phyloP scores from a whole-genome alignment of 2,329 filamentous ascomycete species.

The Calonectria hawksworthii region DNA sequence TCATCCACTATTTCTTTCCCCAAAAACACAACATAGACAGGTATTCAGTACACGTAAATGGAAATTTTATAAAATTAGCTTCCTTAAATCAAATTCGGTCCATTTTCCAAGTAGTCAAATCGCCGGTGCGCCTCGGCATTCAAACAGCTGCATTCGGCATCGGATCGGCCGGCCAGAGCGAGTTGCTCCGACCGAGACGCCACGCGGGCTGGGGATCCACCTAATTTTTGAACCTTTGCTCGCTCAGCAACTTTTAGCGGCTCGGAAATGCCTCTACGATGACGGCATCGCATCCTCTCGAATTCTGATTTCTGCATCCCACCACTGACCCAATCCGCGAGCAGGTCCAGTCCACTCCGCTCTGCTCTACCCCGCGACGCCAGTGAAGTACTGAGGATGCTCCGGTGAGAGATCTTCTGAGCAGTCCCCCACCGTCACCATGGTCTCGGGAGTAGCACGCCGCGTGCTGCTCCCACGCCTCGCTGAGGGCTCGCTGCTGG shows the following conservation, averaged over 20 bases:
- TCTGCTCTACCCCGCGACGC: slow-evolving; percentile 28
- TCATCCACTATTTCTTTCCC: not conserved
- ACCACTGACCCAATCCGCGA: slow-evolving; percentile 23
- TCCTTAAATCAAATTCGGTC: not conserved
- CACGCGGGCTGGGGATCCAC: slow-evolving; percentile 39
- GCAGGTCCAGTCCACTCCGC: slow-evolving; percentile 10
- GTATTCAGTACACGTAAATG: not conserved
- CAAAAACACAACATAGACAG: not conserved
- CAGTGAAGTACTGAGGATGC: slow-evolving; percentile 48
- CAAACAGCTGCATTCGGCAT: slow-evolving; percentile 24
- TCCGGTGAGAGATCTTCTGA: slow-evolving; percentile 41
- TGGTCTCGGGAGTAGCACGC: slow-evolving; percentile 65
- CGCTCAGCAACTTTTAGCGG: slow-evolving; percentile 43
- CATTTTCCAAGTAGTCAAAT: not conserved
- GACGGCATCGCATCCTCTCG: slow-evolving; percentile 49
- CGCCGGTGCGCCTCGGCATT: slow-evolving; percentile 16
- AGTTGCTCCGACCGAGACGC: slow-evolving; percentile 42
- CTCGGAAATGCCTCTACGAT: slow-evolving; percentile 52
- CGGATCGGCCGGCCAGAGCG: slow-evolving; percentile 36
- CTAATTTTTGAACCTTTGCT: slow-evolving; percentile 37
- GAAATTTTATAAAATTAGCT: not conserved
- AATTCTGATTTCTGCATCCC: slow-evolving; percentile 38
- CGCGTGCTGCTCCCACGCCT: slow-evolving; percentile 64
- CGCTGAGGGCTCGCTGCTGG: slow-evolving; percentile 49
- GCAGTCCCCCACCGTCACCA: slow-evolving; percentile 51